Conservation (phyloP, 1,284 basidiomycete genomes). For the Tylopilus orsonianus region DNA sequence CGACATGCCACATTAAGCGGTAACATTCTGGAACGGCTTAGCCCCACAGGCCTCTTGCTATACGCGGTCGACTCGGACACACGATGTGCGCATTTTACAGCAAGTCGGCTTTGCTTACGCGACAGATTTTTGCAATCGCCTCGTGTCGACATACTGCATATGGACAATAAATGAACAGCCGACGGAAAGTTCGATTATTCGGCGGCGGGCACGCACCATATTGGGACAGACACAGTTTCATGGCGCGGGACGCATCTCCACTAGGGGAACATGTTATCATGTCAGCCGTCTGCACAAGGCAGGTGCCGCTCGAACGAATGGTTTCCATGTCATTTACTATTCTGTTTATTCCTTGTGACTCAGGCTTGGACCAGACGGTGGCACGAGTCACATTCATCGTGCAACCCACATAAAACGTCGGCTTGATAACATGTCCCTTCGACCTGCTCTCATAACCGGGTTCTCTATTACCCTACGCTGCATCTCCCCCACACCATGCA, state of each 20-base stretch:
- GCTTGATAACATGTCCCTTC: neutral
- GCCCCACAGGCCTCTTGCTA: neutral
- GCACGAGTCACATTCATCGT: constrained; percentile 1
- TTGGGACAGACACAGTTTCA: constrained; percentile 6
- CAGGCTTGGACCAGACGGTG: neutral
- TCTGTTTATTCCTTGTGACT: neutral
- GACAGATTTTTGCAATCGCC: neutral
- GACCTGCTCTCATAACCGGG: neutral
- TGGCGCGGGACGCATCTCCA: constrained; percentile 1
- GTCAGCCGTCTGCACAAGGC: constrained; percentile 10
- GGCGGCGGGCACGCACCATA: constrained; percentile 9
- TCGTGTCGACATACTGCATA: constrained; percentile 1
- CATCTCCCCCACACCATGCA: constrained; percentile 18
- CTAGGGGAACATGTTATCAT: neutral
- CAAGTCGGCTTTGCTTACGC: constrained; percentile 14
- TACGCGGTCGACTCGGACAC: neutral
- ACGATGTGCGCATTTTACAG: constrained; percentile 13
- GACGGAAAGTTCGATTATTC: neutral
- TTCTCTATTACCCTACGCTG: neutral
- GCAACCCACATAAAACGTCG: constrained; percentile 26
- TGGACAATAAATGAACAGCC: neutral
- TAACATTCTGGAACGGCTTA: neutral
- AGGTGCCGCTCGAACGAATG: constrained; percentile 16
- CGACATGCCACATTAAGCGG: neutral
- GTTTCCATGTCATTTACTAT: constrained; percentile 3